Evolutionary conservation across 169 alveolate genomes (phyloP), one percentile per base, ranked within the genome.

Genomic region (Plasmodium falciparum): DNA sequence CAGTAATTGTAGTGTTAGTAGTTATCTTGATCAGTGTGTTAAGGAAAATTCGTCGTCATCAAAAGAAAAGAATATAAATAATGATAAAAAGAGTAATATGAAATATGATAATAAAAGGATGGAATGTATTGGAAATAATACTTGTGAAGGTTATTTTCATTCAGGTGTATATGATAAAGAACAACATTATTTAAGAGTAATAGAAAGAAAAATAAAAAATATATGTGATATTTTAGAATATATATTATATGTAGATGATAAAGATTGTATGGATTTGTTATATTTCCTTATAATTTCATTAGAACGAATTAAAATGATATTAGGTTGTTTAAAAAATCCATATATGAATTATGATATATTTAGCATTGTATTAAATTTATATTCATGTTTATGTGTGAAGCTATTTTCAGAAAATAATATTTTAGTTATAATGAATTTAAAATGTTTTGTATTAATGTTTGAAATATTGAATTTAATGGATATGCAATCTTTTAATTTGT

Each of bases 381-480:
- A 80, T 50, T 58, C 90, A 9, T 59, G 70, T 58, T 26, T 80
- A 70, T 80, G 90, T 54, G 83, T 80, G 6, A 80, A 80, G 54
- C 4, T 80, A 15, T 80, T 80, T 56, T n/a, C 80, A 67, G 47
- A 80, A 54, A 50, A 69, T 50, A 63, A 80, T 13, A 56, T 17
- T 29, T 43, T 80, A 39, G 70, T 69, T 67, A 62, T 80, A 24
- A 61, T 61, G 3, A 69, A 15, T 54, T 67, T 80, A 62, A 80
- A 80, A 49, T 80, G 90, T 62, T 63, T 80, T 58, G 90, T 80
- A 11, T 69, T 71, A 8, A 33, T 80, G 73, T 80, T 69, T 50
- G 74, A 80, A 80, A 69, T 80, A 20, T 29, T 80, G 69, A 69
- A 56, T 29, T 56, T 56, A 50, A 15, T 80, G 29, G 70, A 49